These are phyloP conservation scores for Taxillus chinensis DNA, from an alignment of 164 flowering plant species.

Conservation along the genomic window DNA sequence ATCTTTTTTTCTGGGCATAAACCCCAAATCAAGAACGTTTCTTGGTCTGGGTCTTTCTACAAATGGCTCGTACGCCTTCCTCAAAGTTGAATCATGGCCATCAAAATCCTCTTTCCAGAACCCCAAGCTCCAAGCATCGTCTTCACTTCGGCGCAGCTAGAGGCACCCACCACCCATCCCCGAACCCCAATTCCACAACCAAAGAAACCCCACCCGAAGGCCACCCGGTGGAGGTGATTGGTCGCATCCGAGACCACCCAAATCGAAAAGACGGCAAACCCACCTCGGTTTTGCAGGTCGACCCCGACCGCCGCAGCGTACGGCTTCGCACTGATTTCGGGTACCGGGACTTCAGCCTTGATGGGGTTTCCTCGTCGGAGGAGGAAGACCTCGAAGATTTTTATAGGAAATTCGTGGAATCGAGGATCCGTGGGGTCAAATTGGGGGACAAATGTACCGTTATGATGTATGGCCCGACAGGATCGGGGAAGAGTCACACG, in stretches of 20 bases:
- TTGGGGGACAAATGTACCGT: slow-evolving; percentile 82
- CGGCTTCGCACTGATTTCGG: slow-evolving; percentile 77
- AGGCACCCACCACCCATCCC: slow-evolving; percentile 35
- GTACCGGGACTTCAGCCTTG: slow-evolving; percentile 80
- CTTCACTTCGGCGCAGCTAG: slow-evolving; percentile 27
- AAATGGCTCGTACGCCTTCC: slow-evolving; percentile 65
- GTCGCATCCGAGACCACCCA: slow-evolving; percentile 63
- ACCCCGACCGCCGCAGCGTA: slow-evolving; percentile 33
- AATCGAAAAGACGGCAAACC: slow-evolving; percentile 49
- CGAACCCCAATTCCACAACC: slow-evolving; percentile 27
- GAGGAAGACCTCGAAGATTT: slow-evolving; percentile 79
- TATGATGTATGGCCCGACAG: slow-evolving; percentile 98
- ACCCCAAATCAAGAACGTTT: not conserved
- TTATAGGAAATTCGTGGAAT: slow-evolving; percentile 67
- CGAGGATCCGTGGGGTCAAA: slow-evolving; percentile 74
- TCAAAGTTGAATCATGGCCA: slow-evolving; percentile 27
- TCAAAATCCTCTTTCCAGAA: slow-evolving; percentile 21
- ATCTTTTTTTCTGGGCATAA: not conserved
- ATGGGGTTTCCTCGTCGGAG: slow-evolving; percentile 79
- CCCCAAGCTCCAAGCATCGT: slow-evolving; percentile 65
- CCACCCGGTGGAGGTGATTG: slow-evolving; percentile 92
- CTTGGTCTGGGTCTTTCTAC: slow-evolving; percentile 10
- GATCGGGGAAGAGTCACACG: slow-evolving; percentile 93
- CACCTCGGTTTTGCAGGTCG: slow-evolving; percentile 40
- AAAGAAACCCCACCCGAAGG: slow-evolving; percentile 38